These are phyloP conservation scores for Flaveria bidentis DNA, from an alignment of 129 eudicot genomes.

Conservation along the genomic window DNA sequence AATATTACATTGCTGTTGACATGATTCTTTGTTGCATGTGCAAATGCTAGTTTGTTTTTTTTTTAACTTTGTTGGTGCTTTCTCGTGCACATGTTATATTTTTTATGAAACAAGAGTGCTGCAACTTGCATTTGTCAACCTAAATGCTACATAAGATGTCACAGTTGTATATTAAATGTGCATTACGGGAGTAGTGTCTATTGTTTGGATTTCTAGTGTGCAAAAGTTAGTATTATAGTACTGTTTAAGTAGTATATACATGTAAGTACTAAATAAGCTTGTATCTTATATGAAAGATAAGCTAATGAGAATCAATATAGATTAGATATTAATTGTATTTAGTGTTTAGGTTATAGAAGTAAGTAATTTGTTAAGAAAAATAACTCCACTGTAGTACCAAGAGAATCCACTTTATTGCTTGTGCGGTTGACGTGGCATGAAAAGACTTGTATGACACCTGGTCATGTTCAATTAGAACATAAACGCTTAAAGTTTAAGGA, in stretches of 20 bases:
- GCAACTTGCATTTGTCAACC: background rate
- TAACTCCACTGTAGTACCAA: background rate
- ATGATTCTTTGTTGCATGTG: constrained; percentile 7
- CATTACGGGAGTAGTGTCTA: background rate
- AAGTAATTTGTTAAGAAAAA: background rate
- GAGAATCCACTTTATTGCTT: background rate
- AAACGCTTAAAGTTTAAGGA: background rate
- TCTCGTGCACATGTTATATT: background rate
- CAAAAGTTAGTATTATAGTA: constrained; percentile 4
- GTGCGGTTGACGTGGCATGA: background rate
- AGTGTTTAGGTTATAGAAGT: constrained; percentile 22
- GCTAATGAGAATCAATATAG: background rate
- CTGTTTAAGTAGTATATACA: background rate
- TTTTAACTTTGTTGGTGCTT: background rate
- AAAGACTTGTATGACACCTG: background rate
- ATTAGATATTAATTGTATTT: background rate
- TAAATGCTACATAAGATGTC: background rate
- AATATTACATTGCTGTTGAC: background rate
- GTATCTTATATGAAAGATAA: background rate
- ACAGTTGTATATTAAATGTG: background rate
- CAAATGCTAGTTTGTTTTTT: background rate
- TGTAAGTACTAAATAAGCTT: background rate
- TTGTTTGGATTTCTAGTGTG: background rate
- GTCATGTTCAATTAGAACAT: background rate
- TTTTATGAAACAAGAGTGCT: background rate